A percentile compares a stretch with the other conserved stretches of the same genome.
phyloP scores from a whole-genome alignment of 1,284 basidiomycete genomes.

The Takashimella koratensis region DNA sequence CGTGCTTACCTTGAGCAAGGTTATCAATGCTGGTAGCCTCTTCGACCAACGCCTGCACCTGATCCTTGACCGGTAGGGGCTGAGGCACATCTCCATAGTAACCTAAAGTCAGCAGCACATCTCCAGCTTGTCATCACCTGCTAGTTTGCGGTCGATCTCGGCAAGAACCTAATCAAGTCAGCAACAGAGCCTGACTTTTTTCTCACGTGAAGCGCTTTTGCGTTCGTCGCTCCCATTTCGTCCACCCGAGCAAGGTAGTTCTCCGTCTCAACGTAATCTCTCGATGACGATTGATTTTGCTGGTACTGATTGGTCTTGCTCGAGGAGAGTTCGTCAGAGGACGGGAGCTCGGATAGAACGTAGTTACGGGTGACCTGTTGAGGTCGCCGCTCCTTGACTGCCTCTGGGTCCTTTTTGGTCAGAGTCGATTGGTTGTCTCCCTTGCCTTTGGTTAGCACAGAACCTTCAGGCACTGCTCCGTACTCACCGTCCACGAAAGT shows the following conservation, averaged over 20 bases:
- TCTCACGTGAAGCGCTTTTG: slow-evolving; percentile 32
- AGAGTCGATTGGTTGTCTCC: no score
- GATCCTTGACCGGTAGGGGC: slow-evolving; percentile 57
- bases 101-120: slow-evolving; percentile 8
- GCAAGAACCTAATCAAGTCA: slow-evolving; percentile 27
- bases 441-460: no score
- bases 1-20: slow-evolving; percentile 51
- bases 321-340: no score
- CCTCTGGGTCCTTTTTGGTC: no score
- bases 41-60: slow-evolving; percentile 82
- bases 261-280: slow-evolving; percentile 23
- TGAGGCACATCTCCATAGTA: slow-evolving; percentile 21
- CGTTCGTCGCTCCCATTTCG: slow-evolving; percentile 35
- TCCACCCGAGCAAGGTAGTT: slow-evolving; percentile 36
- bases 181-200: background rate
- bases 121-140: slow-evolving; percentile 13
- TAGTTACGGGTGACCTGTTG: no score
- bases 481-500: slow-evolving; percentile 66
- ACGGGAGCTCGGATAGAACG: no score
- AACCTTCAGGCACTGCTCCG: no score
- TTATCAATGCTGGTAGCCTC: slow-evolving; percentile 88
- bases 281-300: background rate
- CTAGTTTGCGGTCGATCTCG: slow-evolving; percentile 40
- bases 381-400: no score
- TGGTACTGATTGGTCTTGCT: background rate